phyloP scores from a whole-genome alignment of 768 basidiomycete genomes.

The Neoboletus magnificus region DNA sequence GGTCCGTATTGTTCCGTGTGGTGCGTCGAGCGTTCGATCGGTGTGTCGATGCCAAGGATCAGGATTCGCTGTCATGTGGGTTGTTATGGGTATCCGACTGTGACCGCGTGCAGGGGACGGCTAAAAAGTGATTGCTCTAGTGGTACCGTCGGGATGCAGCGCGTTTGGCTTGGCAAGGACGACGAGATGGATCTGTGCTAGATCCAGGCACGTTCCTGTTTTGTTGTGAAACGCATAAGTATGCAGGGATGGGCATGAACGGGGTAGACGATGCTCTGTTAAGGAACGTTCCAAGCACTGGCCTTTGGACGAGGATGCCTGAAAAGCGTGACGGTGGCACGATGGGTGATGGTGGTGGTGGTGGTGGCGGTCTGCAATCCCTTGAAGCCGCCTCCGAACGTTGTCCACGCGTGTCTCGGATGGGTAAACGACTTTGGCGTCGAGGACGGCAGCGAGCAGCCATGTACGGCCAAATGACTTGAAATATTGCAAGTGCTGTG shows the following conservation, averaged over 20 bases:
- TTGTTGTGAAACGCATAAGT: not conserved
- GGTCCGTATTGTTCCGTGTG: conserved; percentile 12
- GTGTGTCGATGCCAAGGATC: conserved; percentile 3
- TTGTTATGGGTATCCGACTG: conserved; percentile 9
- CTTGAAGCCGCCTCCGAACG: not conserved
- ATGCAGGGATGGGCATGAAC: not conserved
- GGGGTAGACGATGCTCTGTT: not conserved
- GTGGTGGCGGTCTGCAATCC: not conserved
- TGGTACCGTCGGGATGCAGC: conserved; percentile 1
- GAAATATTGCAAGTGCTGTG: not conserved
- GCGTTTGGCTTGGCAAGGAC: not conserved
- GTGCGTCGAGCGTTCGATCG: not conserved
- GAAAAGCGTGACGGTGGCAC: not conserved
- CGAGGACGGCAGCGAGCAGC: not conserved
- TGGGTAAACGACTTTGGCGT: not conserved
- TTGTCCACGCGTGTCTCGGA: not conserved
- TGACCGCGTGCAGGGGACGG: conserved; percentile 1
- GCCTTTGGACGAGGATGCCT: no score
- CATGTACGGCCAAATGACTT: no score
- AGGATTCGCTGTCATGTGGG: conserved; percentile 10
- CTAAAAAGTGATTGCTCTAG: not conserved
- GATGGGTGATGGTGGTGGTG: not conserved
- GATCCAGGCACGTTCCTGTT: conserved; percentile 8
- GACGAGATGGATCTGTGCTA: not conserved
- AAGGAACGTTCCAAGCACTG: not conserved